Percentiles rank a stretch among this genome's conserved stretches.
These are phyloP conservation scores for Termitomyces eurrhizus DNA, from an alignment of 768 basidiomycete genomes.

Conservation along the genomic window DNA sequence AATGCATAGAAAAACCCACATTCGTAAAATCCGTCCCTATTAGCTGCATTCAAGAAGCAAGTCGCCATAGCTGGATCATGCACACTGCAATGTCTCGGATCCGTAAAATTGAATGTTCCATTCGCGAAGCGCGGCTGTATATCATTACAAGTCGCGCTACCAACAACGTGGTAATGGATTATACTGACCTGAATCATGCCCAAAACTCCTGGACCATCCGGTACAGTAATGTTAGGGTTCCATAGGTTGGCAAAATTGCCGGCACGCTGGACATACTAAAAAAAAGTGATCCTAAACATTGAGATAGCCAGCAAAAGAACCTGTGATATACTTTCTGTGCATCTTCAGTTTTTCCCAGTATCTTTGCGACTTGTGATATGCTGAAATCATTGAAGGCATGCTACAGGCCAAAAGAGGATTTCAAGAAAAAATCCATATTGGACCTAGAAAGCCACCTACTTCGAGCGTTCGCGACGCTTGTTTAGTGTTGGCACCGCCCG, in stretches of 20 bases:
- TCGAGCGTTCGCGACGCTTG: conserved; percentile 62
- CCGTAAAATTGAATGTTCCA: conserved; percentile 60
- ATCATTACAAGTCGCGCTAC: not conserved
- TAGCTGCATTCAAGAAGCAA: conserved; percentile 54
- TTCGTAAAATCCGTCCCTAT: conserved; percentile 64
- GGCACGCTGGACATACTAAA: conserved; percentile 51
- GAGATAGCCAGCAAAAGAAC: not conserved
- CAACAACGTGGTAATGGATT: not conserved
- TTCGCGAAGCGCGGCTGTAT: conserved; percentile 49
- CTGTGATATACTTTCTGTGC: conserved; percentile 38
- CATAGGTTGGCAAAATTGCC: conserved; percentile 57
- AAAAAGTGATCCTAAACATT: not conserved
- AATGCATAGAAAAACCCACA: conserved; percentile 16
- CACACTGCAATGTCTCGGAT: conserved; percentile 63
- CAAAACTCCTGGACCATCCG: conserved; percentile 38
- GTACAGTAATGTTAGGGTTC: conserved; percentile 54
- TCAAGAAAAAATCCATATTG: not conserved
- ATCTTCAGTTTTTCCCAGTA: conserved; percentile 47
- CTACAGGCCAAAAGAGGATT: conserved; percentile 25
- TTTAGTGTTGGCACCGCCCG: conserved; percentile 55
- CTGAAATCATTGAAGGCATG: conserved; percentile 63
- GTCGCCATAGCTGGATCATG: conserved; percentile 55
- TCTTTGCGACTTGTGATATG: conserved; percentile 59
- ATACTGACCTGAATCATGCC: conserved; percentile 59
- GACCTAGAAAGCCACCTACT: conserved; percentile 26